Conservation (phyloP, 2,329 filamentous ascomycete species). For the Phaeosphaeriaceae sp. region DNA sequence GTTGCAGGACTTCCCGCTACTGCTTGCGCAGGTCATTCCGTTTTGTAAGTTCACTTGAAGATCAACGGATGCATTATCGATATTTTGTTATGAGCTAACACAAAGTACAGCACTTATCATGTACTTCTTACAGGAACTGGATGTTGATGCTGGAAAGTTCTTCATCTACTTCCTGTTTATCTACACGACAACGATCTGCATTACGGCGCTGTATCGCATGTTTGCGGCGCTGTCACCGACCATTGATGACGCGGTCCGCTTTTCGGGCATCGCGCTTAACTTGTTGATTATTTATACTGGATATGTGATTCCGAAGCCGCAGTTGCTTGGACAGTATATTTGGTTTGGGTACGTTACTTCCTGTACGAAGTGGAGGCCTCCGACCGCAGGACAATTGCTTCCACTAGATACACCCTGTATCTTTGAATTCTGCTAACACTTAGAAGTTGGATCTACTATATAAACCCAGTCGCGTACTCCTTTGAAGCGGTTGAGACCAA, state of each 20-base stretch:
- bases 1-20: slow-evolving; percentile 67
- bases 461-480: slow-evolving; percentile 59
- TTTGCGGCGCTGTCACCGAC: slow-evolving; percentile 69
- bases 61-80: not conserved
- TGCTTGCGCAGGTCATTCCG: slow-evolving; percentile 64
- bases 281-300: slow-evolving; percentile 69
- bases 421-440: too few relatives aligned
- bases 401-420: too few relatives aligned
- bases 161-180: slow-evolving; percentile 71
- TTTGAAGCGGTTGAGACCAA: slow-evolving; percentile 74
- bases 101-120: slow-evolving; percentile 57
- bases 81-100: not conserved
- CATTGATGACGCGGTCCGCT: slow-evolving; percentile 71
- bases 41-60: slow-evolving; percentile 50
- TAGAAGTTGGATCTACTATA: slow-evolving; percentile 39
- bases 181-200: slow-evolving; percentile 66
- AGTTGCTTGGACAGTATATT: slow-evolving; percentile 64
- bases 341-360: slow-evolving; percentile 74
- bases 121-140: slow-evolving; percentile 70
- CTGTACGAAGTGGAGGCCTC: too few relatives aligned
- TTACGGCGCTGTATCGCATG: slow-evolving; percentile 71
- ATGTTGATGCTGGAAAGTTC: slow-evolving; percentile 67
- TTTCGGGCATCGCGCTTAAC: slow-evolving; percentile 68
- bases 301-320: slow-evolving; percentile 72
- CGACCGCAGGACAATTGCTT: too few relatives aligned